phyloP scores from a whole-genome alignment of 2,329 filamentous ascomycete species.

The Harringtonia lauricola region DNA sequence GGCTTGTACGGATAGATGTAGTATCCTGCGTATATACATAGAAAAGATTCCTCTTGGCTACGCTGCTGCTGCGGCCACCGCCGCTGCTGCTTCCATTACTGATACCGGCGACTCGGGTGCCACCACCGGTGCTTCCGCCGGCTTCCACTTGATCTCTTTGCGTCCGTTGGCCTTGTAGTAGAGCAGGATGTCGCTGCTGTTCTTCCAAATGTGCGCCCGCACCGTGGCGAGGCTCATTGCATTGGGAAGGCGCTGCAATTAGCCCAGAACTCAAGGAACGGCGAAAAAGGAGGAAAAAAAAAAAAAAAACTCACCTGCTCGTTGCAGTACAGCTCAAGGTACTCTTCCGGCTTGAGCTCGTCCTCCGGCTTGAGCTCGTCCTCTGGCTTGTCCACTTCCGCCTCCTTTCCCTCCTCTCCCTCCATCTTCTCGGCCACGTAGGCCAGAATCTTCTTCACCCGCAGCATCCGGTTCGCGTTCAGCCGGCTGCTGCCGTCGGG shows the following conservation, averaged over 20 bases:
- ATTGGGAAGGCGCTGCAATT: constrained; percentile 54
- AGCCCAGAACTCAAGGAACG: constrained; percentile 1
- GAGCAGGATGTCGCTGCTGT: constrained; percentile 82
- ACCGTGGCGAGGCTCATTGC: constrained; percentile 93
- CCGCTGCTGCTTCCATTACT: neutral
- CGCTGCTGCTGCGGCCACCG: neutral
- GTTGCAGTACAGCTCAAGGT: constrained; percentile 90
- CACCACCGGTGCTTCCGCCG: constrained; percentile 5
- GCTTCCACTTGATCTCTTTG: constrained; percentile 42
- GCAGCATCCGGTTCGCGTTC: constrained; percentile 93
- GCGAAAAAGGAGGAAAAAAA: neutral
- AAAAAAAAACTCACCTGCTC: constrained; percentile 55
- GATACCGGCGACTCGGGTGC: too few species aligned
- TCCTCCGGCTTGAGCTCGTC: constrained; percentile 23
- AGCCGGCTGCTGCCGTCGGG: constrained; percentile 77
- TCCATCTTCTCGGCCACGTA: constrained; percentile 93
- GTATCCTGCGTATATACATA: too few species aligned
- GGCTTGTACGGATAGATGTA: too few species aligned
- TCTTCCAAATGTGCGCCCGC: constrained; percentile 86
- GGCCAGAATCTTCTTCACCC: constrained; percentile 84
- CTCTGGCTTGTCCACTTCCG: constrained; percentile 19
- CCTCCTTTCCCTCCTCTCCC: neutral
- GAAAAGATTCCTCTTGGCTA: too few species aligned
- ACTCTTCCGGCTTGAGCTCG: constrained; percentile 72
- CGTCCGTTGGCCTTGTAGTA: constrained; percentile 89